These are phyloP conservation scores for Balamuthia mandrillaris DNA, from an alignment of 208 protist species.

Conservation along the genomic window DNA sequence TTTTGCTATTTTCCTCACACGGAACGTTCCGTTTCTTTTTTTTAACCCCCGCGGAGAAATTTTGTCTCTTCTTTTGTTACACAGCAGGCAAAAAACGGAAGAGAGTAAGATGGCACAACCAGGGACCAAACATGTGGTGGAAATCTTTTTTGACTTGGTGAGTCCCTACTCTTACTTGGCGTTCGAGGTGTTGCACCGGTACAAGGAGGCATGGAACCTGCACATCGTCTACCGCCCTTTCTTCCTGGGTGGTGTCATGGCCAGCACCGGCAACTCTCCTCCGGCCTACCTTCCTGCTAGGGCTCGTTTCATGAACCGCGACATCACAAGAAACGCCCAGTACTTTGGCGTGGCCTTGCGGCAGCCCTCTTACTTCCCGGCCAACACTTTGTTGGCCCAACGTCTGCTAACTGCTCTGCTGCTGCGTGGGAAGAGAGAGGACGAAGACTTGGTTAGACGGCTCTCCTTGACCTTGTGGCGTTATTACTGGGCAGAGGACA, in stretches of 20 bases:
- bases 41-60: too few species aligned
- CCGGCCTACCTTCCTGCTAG: neutral
- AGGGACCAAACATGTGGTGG: neutral
- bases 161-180: constrained; percentile 16
- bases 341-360: neutral
- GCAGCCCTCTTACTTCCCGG: neutral
- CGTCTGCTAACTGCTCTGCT: neutral
- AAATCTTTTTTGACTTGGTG: constrained; percentile 30
- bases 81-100: too few species aligned
- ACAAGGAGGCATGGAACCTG: too few species aligned
- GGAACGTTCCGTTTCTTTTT: too few species aligned
- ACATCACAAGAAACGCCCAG: neutral
- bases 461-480: constrained; percentile 8
- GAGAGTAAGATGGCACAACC: too few species aligned
- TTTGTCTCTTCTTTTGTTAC: too few species aligned
- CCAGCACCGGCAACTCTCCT: neutral
- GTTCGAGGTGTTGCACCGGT: constrained; percentile 1
- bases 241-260: constrained; percentile 23
- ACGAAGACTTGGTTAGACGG: neutral
- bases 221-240: neutral
- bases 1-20: too few species aligned
- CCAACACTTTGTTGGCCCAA: neutral
- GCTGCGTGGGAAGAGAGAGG: neutral
- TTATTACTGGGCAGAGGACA: constrained; percentile 12
- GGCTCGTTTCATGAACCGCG: neutral